A percentile compares a stretch with the other conserved stretches of the same genome.
Conservation (phyloP, 164 flowering plant species). For the Dillenia turbinata region DNA sequence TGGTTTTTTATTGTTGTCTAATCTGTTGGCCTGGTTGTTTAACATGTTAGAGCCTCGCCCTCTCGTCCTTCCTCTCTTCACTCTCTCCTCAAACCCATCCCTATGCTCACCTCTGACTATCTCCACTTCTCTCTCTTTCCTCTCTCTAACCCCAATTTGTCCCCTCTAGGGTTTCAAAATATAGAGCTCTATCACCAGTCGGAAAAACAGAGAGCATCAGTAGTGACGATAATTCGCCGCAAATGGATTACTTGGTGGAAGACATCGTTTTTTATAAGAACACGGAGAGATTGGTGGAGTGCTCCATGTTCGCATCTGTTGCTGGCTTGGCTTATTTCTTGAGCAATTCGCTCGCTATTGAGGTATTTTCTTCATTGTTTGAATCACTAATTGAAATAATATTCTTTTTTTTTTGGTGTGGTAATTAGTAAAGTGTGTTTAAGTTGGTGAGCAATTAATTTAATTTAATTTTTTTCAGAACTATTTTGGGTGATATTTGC, state of each 20-base stretch:
- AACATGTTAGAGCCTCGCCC: background rate
- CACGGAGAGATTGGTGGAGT: slow-evolving; percentile 84
- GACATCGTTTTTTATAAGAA: slow-evolving; percentile 54
- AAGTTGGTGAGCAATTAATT: background rate
- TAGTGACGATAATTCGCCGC: background rate
- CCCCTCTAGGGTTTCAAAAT: slow-evolving; percentile 13
- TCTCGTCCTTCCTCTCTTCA: too few relatives aligned
- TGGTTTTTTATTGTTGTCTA: background rate
- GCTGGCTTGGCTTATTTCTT: slow-evolving; percentile 68
- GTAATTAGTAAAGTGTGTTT: too few relatives aligned
- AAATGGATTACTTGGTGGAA: slow-evolving; percentile 37
- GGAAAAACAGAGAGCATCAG: slow-evolving; percentile 11
- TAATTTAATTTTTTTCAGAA: slow-evolving; percentile 42
- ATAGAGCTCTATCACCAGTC: slow-evolving; percentile 2
- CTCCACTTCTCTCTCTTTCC: background rate
- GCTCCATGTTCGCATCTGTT: slow-evolving; percentile 93
- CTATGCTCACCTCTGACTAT: too few relatives aligned
- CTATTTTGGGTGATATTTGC: slow-evolving; percentile 93
- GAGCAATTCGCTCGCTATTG: slow-evolving; percentile 81
- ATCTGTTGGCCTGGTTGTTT: too few relatives aligned
- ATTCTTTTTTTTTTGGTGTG: background rate
- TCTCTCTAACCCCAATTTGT: slow-evolving; percentile 11
- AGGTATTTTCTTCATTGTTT: slow-evolving; percentile 31
- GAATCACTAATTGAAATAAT: background rate
- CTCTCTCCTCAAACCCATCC: too few relatives aligned